Evolutionary conservation across 495 filamentous ascomycete species (phyloP), one percentile per base, ranked within the genome.

Genomic region (Achaetomiella virescens): DNA sequence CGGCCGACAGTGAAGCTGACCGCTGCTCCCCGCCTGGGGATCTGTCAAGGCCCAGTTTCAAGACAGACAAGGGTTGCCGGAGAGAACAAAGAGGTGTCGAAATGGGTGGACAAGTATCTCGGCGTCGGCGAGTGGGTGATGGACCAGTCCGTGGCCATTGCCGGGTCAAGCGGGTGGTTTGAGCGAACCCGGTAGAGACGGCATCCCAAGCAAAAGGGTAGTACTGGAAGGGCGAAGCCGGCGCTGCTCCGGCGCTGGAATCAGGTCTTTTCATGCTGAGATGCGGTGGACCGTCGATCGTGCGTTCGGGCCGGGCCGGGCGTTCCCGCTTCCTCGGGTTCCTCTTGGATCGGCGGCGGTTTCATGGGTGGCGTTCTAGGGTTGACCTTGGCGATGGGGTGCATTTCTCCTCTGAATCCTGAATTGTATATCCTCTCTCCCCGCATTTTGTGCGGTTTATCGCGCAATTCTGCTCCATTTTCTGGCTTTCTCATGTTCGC

Each of bases 91-190:
- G 86, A 92, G 53, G 66, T 96, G 62, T 87, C 89, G 69, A 86
- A 84, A 63, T 97, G 90, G 87, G 81, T 98, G 61, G 89, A 92
- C 65, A 96, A 85, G 69, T 98, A 98, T 74, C 85, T 98, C 55
- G 89, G 89, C 48, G 84, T 97, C 41, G 93, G 93, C 67, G 93
- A 98, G 73, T 95, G 89, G 89, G 87, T 96, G 50, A 92, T 98
- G 91, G 93, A 98, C 67, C 87, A 92, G 74, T 93, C 90, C 6
- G 90, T 97, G 25, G 91, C 91, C 25, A 78, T 96, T 50, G 84
- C 95, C 72, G 86, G 90, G 14, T 84, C 87, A 14, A 93, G 88
- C 69, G 79, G 83, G 31, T 98, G 81, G 71, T 98, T 98, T 67
- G 91, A 96, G 72, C 81, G 92, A 64, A 87, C 78, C 67, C 84